Evolutionary conservation across 305 asterid species (phyloP), one percentile per base, ranked within the genome.

Genomic region (Fraxinus latifolia): DNA sequence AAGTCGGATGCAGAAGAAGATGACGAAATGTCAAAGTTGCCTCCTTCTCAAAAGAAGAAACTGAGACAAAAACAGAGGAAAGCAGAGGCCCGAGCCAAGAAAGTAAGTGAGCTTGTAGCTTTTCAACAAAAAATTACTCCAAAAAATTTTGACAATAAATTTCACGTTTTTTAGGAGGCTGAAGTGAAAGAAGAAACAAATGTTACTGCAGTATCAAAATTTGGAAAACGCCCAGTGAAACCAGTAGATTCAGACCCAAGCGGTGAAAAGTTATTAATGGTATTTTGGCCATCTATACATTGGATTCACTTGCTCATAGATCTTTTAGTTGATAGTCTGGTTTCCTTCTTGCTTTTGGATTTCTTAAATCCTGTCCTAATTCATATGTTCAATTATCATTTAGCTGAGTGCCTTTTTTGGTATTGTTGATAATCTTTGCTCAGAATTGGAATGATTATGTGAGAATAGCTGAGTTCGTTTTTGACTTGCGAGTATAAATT

Each of bases 1-100:
- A 96, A 96, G 90, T 91, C 96, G 55, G 85, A 93, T 76, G 84
- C 91, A 27, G 98, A 95, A 87, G 99, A 96, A 82, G 96, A 95
- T 60, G 94, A 94, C 67, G 97, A 93, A 86, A 88, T 90, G 87
- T 91, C 96, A n/a, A 96, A 92, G 89, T 81, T 96, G 89, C 90
- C 93, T 44, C 88, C 98, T 77, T 90, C 97, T 76, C 99, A 96
- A 91, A 95, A 94, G 85, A 96, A 92, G 93, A 96, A 95, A 88
- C 84, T 96, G 88, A 91, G 91, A 89, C 98, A 96, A 87, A 96
- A 91, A 83, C 97, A 91, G 88, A 92, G 97, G 89, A 96, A 95
- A 87, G 98, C 99, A 33, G 98, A 93, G 87, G 98, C 98, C 72
- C 95, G 97, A 80, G 98, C 98, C 83, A 96, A 96, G 89, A 95